Evolutionary conservation across 106 monocot species (phyloP), one percentile per base, ranked within the genome.

Genomic region (Dendrobium huoshanense): DNA sequence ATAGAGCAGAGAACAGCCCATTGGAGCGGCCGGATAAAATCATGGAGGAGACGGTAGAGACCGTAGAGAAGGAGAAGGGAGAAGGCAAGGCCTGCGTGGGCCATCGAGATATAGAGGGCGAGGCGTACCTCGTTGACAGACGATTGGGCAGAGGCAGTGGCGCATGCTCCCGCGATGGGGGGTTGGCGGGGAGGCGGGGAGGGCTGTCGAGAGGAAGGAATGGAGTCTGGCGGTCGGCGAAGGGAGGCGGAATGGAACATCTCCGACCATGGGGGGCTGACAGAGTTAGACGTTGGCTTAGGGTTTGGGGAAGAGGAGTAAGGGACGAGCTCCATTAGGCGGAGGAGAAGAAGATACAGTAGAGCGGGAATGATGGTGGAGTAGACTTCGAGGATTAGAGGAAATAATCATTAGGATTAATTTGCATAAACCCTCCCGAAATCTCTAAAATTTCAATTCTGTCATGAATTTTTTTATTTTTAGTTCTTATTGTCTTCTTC

Each of bases 1-100:
- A 96, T 91, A 59, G 95, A 96, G 85, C 93, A 93, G 79, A 96
- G 86, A 25, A 96, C 48, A 40, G 95, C 95, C 95, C 95, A 96
- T 67, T 86, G 93, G 59, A 96, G 86, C 29, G 95, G 95, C 64
- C 95, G 93, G 77, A 91, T 76, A 89, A 93, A 96, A 61, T 82
- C 86, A 41, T 88, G 84, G 37, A 96, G 89, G 27, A 96, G 93
- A 10, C 81, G 79, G 82, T 81, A 86, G 55, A 96, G 86, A 47
- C 95, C 89, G 86, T 91, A 96, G 64, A 93, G 81, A 51, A 90
- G 89, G 59, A 91, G 59, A 47, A 96, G 82, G 29, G 85, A 78
- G 67, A 91, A 80, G 45, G 88, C 93, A 18, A 96, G 95, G 24
- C 89, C 89, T 15, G 89, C 93, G 68, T 96, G 95, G 31, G 95